Evolutionary conservation across 768 basidiomycete species (phyloP), one percentile per base, ranked within the genome.

Genomic region (Candolleomyces aberdarensis): DNA sequence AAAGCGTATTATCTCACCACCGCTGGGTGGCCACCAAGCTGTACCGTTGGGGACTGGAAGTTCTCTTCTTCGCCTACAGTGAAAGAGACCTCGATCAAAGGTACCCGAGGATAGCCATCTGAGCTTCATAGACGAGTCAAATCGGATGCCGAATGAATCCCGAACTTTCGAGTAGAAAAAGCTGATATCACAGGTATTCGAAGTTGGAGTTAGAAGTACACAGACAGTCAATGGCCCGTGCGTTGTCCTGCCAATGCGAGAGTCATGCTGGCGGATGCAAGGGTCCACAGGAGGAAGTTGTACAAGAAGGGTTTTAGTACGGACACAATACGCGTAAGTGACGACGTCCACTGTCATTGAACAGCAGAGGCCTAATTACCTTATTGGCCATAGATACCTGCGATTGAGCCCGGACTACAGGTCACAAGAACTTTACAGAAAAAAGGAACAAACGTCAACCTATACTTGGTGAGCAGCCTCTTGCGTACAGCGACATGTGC

Each of bases 401-500:
- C 85, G 5, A 87, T 85, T 0, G 76, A 80, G 40, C 73, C 73
- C 31, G 87, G 86, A 15, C 75, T 87, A 13, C 56, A 60, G 26
- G 85, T 86, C 6, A 78, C 84, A 0, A 69, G 66, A 26, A 64
- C 67, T 54, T 76, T 87, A 11, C 69, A 73, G 40, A 63, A 69
- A 20, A 65, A 80, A 52, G 66, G 68, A n/a, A 80, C 86, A 32
- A 72, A 77, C 20, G 80, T 80, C 20, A 83, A 86, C 67, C 69
- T 88, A 43, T 75, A 75, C 43, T 65, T 81, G 50, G 85, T 86
- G n/a, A 76, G 83, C 4, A 75, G 73, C 51, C 72, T 86, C n/a
- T 65, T 75, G 36, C 87, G 88, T 61, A 84, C 82, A 5, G 75
- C 75, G n/a, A 76, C 77, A 3, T 88, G 87, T 61, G 78, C 79